phyloP scores from a whole-genome alignment of 352 stramenopile genomes.

The Globisporangium nagaii region DNA sequence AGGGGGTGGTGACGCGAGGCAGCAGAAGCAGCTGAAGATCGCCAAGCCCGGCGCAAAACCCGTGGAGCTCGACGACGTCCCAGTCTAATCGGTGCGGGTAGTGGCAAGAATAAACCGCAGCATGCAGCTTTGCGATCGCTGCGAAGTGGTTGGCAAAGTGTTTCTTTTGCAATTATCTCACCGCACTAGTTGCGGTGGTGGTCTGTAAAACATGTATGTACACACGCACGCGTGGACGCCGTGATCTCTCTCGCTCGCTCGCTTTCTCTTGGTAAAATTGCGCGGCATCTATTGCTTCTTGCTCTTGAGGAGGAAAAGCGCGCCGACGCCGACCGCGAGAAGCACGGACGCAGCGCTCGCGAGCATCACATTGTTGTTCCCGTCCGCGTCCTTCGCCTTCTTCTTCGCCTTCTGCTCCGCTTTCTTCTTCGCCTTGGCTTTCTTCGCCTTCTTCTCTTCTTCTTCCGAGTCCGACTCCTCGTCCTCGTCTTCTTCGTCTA shows the following conservation, averaged over 20 bases:
- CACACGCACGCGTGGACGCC: no score
- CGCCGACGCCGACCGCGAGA: slow-evolving; percentile 39
- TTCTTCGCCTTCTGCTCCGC: slow-evolving; percentile 42
- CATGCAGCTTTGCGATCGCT: no score
- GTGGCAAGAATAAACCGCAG: background rate
- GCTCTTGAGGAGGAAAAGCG: slow-evolving; percentile 54
- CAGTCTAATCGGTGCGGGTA: no score
- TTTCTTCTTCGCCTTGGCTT: slow-evolving; percentile 30
- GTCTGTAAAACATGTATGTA: background rate
- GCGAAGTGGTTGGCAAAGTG: no score
- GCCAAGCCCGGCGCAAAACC: background rate
- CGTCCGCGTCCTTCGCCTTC: slow-evolving; percentile 10
- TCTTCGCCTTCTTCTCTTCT: slow-evolving; percentile 39
- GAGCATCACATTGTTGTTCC: slow-evolving; percentile 22
- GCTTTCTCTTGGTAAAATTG: background rate
- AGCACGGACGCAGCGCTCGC: slow-evolving; percentile 32
- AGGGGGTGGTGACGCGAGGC: background rate
- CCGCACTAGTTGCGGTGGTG: background rate
- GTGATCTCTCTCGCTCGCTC: background rate
- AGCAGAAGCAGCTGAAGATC: background rate
- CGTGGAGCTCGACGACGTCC: background rate
- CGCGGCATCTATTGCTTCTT: slow-evolving; percentile 32
- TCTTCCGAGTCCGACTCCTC: slow-evolving; percentile 30
- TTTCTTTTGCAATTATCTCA: background rate
- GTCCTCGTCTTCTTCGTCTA: slow-evolving; percentile 31